Evolutionary conservation across 495 filamentous ascomycete genomes (phyloP), one percentile per base, ranked within the genome.

Genomic region (Aspergillus diversus): DNA sequence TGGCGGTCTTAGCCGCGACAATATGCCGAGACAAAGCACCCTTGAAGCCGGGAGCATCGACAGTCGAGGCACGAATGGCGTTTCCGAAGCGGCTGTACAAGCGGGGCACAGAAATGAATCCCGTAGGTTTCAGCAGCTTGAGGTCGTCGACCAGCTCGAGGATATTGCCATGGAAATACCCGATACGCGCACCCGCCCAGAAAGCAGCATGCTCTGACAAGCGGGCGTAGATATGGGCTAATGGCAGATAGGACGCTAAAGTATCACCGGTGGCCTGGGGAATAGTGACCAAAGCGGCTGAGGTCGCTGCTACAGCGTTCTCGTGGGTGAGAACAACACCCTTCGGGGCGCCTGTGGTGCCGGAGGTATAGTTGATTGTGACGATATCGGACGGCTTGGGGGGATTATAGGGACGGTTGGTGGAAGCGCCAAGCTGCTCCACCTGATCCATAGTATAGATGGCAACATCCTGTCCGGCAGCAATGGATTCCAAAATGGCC

Each of bases 291-390:
- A 90, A 78, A 47, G 83, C 83, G 37, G 79, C 77, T 5, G 87
- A 81, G 46, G 90, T 81, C 21, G 88, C 92, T 2, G 92, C 87
- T 5, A 96, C 85, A 33, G 92, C 91, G 71, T 89, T 91, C 65
- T 80, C 78, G 70, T 99, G 96, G 5, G 90, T 92, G 63, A 98
- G 77, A 37, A 94, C 81, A 6, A 98, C 95, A 60, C 95, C 95
- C 79, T 99, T 99, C 5, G 95, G 95, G 64, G 90, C 84, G 7
- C 95, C 96, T 0, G 95, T 99, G 9, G 95, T 99, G 16, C 95
- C 95, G 12, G 92, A 96, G 9, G 95, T 99, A 78, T 99, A 99
- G 79, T 98, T 99, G 77, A 99, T 93, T 35, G 95, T 98, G 59
- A 96, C 82, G 68, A 90, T 83, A 70, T 97, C 93, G 3, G 89